Conservation (phyloP, 2,329 filamentous ascomycete species). For the Cryphonectria nitschkei region DNA sequence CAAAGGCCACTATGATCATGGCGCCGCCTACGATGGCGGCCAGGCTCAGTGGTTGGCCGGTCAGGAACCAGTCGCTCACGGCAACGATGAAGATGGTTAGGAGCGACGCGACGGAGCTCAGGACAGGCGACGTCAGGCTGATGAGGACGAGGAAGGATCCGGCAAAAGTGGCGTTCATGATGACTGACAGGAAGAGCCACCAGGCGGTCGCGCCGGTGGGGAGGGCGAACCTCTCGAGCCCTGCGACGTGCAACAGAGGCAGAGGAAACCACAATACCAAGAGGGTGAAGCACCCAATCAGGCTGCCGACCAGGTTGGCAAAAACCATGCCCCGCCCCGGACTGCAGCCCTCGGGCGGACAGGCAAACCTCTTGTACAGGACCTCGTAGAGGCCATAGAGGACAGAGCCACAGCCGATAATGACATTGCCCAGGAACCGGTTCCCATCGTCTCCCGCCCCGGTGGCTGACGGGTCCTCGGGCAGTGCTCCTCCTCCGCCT, state of each 20-base stretch:
- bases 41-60: constrained; percentile 72
- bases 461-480: not conserved
- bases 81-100: constrained; percentile 97
- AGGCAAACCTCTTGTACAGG: constrained; percentile 90
- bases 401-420: constrained; percentile 89
- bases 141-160: constrained; percentile 93
- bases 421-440: constrained; percentile 80
- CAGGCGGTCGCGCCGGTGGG: constrained; percentile 77
- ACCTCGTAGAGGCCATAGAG: constrained; percentile 98
- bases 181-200: constrained; percentile 78
- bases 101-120: constrained; percentile 89
- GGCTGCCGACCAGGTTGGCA: constrained; percentile 86
- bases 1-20: constrained; percentile 86
- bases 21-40: constrained; percentile 82
- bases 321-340: constrained; percentile 93
- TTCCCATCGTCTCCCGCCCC: constrained; percentile 47
- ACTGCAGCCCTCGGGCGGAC: constrained; percentile 85
- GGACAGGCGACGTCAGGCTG: constrained; percentile 86
- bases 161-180: constrained; percentile 90
- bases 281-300: constrained; percentile 87
- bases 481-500: constrained; percentile 34
- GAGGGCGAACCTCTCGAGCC: constrained; percentile 81
- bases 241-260: constrained; percentile 77
- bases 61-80: constrained; percentile 84
- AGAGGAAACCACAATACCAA: constrained; percentile 89